Base-by-base conservation (phyloP, 805 yeast species). In the Candida adriatica region DNA sequence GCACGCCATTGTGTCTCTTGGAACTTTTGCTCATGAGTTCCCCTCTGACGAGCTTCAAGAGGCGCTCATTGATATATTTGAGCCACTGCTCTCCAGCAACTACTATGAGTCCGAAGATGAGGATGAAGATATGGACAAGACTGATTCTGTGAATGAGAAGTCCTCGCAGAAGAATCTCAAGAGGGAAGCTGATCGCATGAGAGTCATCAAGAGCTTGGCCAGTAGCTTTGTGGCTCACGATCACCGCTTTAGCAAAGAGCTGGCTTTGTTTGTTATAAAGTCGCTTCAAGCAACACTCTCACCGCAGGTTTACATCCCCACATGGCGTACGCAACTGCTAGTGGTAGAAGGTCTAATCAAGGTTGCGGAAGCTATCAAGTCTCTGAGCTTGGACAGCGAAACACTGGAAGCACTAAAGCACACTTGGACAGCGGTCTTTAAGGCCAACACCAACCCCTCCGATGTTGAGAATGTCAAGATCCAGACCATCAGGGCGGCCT, bases 261-360 rank as follows among this genome's bases (percentile, higher is more conserved):
- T 58, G 9, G 29, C 61, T 3, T 18, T 37, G 1, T 61, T 66
- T 36, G 50, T 62, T 3, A 60, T 38, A 41, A 44, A 8, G 27
- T 50, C 23, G 38, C 58, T 33, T 30, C 35, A 5, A 27, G 35
- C 4, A 42, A 64, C 51, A 56, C 52, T 18, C 38, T 50, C 33
- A 27, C 51, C 31, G 32, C 30, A 15, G 27, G 56, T 20, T 31
- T 48, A 45, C 24, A 45, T 61, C 1, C 58, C 60, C 30, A 70
- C 84, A 1, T 81, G 90, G 90, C 66, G 80, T 43, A 64, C 79
- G 2, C 73, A 75, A 42, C 37, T 66, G 2, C 62, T 65, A 2
- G 56, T 59, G 13, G 65, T 61, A 41, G 75, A 71, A 30, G 58
- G 62, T 8, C 52, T 71, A 17, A 48, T 33, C 2, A 35, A 37